Conservation (phyloP, 148 eudicot species). For the Silene latifolia region DNA sequence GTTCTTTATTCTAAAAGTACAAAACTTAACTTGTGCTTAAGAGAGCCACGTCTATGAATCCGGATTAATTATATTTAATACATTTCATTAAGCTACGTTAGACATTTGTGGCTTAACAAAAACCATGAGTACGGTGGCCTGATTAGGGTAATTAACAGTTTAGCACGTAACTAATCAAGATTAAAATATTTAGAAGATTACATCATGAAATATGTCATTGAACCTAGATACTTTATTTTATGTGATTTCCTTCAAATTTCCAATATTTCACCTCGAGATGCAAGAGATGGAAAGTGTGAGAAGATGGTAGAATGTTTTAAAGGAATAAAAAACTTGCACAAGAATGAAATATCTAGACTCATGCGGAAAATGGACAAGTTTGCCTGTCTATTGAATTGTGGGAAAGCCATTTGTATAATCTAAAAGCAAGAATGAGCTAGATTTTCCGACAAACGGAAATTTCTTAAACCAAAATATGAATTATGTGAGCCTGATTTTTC, state of each 20-base stretch:
- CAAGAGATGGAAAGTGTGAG: slow-evolving; percentile 33
- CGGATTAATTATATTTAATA: neutral
- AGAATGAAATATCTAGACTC: too few relatives aligned
- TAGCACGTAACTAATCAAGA: slow-evolving; percentile 22
- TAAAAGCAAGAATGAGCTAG: slow-evolving; percentile 17
- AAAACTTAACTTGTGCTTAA: neutral
- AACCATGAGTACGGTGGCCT: slow-evolving; percentile 17
- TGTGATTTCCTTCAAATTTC: slow-evolving; percentile 23
- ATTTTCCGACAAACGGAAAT: slow-evolving; percentile 13
- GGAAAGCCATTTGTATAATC: slow-evolving; percentile 11
- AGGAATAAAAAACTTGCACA: too few relatives aligned
- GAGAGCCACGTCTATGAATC: slow-evolving; percentile 7
- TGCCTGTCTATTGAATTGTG: slow-evolving; percentile 10
- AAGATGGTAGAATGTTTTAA: slow-evolving; percentile 15
- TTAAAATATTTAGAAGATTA: neutral
- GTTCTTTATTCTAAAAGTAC: neutral
- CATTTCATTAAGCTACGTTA: slow-evolving; percentile 21
- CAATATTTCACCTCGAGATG: slow-evolving; percentile 35
- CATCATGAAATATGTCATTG: slow-evolving; percentile 2
- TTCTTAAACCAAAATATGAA: too few relatives aligned
- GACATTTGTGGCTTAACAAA: slow-evolving; percentile 27
- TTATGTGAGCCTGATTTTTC: too few relatives aligned
- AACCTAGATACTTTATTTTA: slow-evolving; percentile 8
- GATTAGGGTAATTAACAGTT: slow-evolving; percentile 17
- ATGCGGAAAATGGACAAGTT: slow-evolving; percentile 18